Base-by-base conservation (phyloP, 306 rosid genomes). In the Gleditsia sinensis region DNA sequence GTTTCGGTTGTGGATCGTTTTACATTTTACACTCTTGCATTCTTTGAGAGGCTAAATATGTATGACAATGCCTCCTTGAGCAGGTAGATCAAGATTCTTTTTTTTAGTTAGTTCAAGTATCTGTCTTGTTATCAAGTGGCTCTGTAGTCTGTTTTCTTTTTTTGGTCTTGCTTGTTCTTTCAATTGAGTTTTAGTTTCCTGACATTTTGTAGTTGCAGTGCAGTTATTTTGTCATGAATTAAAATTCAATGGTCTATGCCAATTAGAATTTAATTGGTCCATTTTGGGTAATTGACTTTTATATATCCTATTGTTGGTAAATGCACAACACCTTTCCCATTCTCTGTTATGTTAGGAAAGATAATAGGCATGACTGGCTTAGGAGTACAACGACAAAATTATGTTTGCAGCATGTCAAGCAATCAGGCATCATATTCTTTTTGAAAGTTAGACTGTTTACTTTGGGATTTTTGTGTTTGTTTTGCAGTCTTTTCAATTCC, bases 1-100 rank as follows among this genome's bases (percentile, higher is more conserved):
- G 99, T 94, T 60, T 92, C 97, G 24, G 99, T 94, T 71, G 97
- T 94, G 32, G 99, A 94, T 74, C 97, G 99, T 73, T 92, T 92
- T 77, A 94, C 99, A 11, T 94, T 76, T 78, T 94, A 90, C 87
- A 92, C 99, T 2, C 96, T 92, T 39, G 91, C 93, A 55, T 92
- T 94, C 84, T 94, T 94, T 75, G 97, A 94, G 91, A 87, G 75
- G 79, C 87, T 94, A 68, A 94, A 91, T 83, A 92, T 94, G 91
- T 88, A 90, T 77, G 97, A 88, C 80, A 90, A 94, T 80, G 92
- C 96, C 79, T 94, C 99, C 19, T 75, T 94, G 80, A 92, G 83
- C 92, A 90, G 97, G 99, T 94, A 80, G 17, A 28, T 64, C 28
- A 1, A 67, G 46, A 53, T 1, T 30, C 30, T 21, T 23, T 48